Base-by-base conservation (phyloP, 2,329 filamentous ascomycete species). In the Coccinonectria pachysandricola region DNA sequence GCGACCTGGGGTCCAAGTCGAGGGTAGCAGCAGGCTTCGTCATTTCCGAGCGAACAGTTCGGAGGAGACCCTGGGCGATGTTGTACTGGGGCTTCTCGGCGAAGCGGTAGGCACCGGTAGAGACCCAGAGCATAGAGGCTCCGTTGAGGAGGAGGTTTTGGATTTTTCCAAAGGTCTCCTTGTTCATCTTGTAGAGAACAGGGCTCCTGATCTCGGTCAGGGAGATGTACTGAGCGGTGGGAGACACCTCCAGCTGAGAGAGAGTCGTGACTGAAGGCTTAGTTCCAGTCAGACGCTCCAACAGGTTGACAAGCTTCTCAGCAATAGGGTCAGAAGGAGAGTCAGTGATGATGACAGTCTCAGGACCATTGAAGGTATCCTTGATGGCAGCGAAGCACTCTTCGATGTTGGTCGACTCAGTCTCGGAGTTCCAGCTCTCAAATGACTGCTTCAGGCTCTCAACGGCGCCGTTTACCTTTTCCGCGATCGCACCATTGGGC, bases 11-110 rank as follows among this genome's bases (percentile, higher is more conserved):
- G 17, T 66, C 59, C 2, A 68, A 44, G 24, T 67, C 63, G 0
- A 68, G 45, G 1, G 57, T 64, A 1, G 59, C 58, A 10, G 62
- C 59, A 8, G 50, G 51, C 24, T 63, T 56, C 13, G 53, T 52
- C 2, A 58, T 56, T 37, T 67, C 64, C 2, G 63, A 64, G 1
- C 63, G 60, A 12, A 66, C 50, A 2, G 56, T 59, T 16, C 64
- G 52, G 31, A 58, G 53, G 3, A 67, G 46, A 15, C 63, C 64
- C 7, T 56, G 52, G 0, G 64, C 48, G 49, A 68, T 59, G 40
- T 62, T 64, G 25, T 53, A 42, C 23, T 58, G 50, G 3, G 52
- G 60, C 32, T 47, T 53, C 8, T 46, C 33, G 4, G 52, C 51
- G 15, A 47, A 48, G 10, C 46, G 44, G 28, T 57, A 60, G 1